Evolutionary conservation across 768 basidiomycete species (phyloP).

Genomic region (Tulasnella sp.): DNA sequence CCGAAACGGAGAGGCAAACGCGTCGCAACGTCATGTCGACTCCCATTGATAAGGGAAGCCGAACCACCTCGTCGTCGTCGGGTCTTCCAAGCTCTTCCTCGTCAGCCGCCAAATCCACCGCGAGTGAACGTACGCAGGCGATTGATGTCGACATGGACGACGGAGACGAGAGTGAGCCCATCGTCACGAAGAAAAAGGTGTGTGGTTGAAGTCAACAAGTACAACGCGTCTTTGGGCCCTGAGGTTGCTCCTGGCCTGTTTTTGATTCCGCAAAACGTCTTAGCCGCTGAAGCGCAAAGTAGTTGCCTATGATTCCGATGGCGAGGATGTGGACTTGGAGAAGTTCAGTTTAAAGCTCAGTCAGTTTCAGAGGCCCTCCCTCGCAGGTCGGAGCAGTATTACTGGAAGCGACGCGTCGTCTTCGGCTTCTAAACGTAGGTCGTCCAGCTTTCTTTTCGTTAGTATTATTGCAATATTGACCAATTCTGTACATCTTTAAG

Average conservation of each 20-base stretch:
- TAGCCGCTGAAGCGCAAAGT: constrained; percentile 16
- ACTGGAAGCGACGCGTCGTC: constrained; percentile 20
- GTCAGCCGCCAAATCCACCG: neutral
- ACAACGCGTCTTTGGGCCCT: too few relatives aligned
- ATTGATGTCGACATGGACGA: constrained; percentile 59
- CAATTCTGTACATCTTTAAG: neutral
- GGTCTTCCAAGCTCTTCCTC: constrained; percentile 30
- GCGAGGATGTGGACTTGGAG: constrained; percentile 14
- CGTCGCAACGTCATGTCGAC: neutral
- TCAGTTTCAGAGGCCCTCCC: constrained; percentile 17
- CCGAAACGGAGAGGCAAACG: neutral
- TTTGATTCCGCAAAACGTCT: too few relatives aligned
- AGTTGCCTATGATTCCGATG: constrained; percentile 10
- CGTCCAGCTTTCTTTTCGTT: neutral
- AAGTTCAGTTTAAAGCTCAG: constrained; percentile 17
- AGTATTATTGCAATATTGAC: neutral
- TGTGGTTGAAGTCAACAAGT: too few relatives aligned
- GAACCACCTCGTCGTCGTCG: constrained; percentile 64
- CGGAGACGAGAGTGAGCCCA: constrained; percentile 36
- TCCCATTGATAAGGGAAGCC: constrained; percentile 16
- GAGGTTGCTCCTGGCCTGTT: too few relatives aligned
- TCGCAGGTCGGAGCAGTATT: constrained; percentile 47
- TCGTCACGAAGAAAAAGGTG: constrained; percentile 22
- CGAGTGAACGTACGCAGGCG: constrained; percentile 18
- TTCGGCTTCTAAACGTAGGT: constrained; percentile 6